phyloP scores from a whole-genome alignment of 129 eudicot genomes.

The Apium graveolens region DNA sequence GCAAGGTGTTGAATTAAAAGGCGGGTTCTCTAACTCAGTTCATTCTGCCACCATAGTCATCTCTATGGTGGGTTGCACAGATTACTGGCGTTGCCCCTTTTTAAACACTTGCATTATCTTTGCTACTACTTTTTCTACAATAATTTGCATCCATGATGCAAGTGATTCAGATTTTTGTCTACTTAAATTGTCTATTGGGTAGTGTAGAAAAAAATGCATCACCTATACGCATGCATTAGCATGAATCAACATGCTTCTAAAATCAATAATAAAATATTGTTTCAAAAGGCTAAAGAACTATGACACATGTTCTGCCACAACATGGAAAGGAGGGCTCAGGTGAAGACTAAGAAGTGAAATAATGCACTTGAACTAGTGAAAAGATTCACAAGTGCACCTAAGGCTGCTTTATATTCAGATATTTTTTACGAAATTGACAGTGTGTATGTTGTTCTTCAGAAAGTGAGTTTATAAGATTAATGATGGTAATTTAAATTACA shows the following conservation, averaged over 20 bases:
- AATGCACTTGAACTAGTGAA: not conserved
- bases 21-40: slow-evolving; percentile 24
- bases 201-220: not conserved
- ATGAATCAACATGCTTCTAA: not conserved
- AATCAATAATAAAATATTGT: not conserved
- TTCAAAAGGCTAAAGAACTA: not conserved
- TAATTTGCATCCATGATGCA: not conserved
- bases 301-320: not conserved
- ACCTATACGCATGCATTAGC: not conserved
- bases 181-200: not conserved
- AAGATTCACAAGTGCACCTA: not conserved
- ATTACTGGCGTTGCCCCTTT: not conserved
- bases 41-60: slow-evolving; percentile 5
- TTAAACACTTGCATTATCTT: not conserved
- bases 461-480: not conserved
- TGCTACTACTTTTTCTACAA: not conserved
- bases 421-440: not conserved
- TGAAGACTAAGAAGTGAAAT: not conserved
- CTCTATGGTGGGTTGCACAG: not conserved
- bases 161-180: not conserved
- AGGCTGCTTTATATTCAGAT: not conserved
- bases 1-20: slow-evolving; percentile 91
- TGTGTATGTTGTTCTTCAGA: not conserved
- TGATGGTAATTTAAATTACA: slow-evolving; percentile 19
- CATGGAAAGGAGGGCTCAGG: not conserved